Base-by-base conservation (phyloP, 225 moss, liverwort and hornwort genomes). In the Lunularia cruciata region DNA sequence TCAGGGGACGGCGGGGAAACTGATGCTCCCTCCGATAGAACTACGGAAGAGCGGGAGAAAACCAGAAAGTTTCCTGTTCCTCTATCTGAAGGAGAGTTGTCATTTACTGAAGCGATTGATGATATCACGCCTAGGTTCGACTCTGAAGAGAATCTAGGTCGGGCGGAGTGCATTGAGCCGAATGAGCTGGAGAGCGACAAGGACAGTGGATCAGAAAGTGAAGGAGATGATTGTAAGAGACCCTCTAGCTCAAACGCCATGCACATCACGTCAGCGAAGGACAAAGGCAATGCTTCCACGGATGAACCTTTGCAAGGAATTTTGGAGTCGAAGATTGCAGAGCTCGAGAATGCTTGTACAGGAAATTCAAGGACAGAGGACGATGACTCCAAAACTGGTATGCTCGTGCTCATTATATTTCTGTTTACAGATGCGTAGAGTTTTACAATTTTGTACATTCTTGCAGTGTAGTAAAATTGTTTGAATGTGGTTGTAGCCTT, bases 251-350 rank as follows among this genome's bases (percentile, higher is more conserved):
- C 90, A 49, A 76, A 78, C 71, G 84, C 83, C 40, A 77, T 63
- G 64, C 77, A 87, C 72, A 80, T 77, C 15, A 45, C 78, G 15
- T 78, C 84, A 62, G 67, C 87, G 61, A 69, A 79, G 35, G 77
- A 83, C 54, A 88, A 81, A 61, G 77, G 71, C 56, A 88, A 80
- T 48, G 70, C 78, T 25, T 70, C 72, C 57, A 86, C 83, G 73
- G 95, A 88, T 65, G 92, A 90, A 69, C 90, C 95, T 19, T 67
- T 92, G 25, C 95, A 95, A 81, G 95, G 79, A 64, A 92, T 92
- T 65, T 69, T 95, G 71, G 90, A 88, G 73, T 78, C 90, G 36
- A 95, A 92, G 74, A 95, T 95, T 68, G 90, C 92, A 42, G 90
- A 88, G 80, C 75, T 95, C 42, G 95, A 95, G 76, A 85, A 88